Base-by-base conservation (phyloP, 148 eudicot species). In the Arbutus unedo region DNA sequence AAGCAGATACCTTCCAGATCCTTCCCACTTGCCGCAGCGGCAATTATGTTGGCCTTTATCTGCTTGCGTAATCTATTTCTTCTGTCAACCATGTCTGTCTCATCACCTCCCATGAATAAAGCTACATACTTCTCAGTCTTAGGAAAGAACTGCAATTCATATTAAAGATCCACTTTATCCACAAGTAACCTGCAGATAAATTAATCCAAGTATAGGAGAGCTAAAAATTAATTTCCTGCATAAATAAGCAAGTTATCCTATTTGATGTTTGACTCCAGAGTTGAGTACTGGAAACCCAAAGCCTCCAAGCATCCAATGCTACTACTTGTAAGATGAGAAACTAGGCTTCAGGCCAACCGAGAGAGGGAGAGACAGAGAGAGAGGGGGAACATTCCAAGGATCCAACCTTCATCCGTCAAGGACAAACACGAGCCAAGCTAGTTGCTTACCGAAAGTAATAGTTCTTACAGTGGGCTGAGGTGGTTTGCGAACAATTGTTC, bases 21-120 rank as follows among this genome's bases (percentile, higher is more conserved):
- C 89, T 96, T 96, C 79, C 99, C 99, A 92, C 93, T 92, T 59
- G 98, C 95, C 41, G 94, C 99, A 77, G 99, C 97, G 82, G 95
- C 93, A 83, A 91, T 76, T 82, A 93, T 67, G 83, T 94, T 96
- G 50, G 87, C 93, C 86, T 96, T 96, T 74, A 96, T 94, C 88
- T 89, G 93, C 85, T 87, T 83, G 11, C 99, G 92, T 78, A 96
- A 83, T 82, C 76, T 86, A 81, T 89, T 91, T 93, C 98, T 92
- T 82, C 82, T 93, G 59, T 94, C 97, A 79, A 93, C 85, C 74
- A 86, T 71, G 9, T 93, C 97, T 19, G 84, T 74, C 74, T 92
- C 92, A 72, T 96, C 99, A 80, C 93, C 97, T 67, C 93, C 95
- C 84, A 88, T 86, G 87, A 89, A 96, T 75, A 96, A 87, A 56